Evolutionary conservation across 306 rosid species (phyloP).

Genomic region (Purshia tridentata): DNA sequence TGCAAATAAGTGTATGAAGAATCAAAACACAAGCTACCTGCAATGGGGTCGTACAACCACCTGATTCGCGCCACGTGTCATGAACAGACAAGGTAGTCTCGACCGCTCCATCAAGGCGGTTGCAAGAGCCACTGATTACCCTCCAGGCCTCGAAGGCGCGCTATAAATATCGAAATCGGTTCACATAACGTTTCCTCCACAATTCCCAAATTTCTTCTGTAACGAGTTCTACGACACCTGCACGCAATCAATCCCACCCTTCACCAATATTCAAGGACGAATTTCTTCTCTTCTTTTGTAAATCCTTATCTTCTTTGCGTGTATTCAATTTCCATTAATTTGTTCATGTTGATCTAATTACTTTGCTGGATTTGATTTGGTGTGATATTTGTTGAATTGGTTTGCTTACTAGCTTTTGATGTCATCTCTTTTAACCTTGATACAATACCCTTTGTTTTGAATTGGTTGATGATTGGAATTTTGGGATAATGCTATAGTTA

Average conservation of each 20-base stretch:
- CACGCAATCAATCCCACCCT: neutral
- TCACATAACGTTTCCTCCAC: neutral
- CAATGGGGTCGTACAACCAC: neutral
- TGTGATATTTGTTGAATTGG: constrained; percentile 19
- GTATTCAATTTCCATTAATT: neutral
- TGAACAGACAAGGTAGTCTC: neutral
- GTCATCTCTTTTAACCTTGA: neutral
- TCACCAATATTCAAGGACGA: constrained; percentile 4
- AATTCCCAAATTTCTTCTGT: neutral
- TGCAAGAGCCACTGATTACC: constrained; percentile 11
- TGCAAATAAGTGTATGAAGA: neutral
- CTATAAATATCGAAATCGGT: neutral
- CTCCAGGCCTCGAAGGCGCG: neutral
- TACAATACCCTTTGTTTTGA: neutral
- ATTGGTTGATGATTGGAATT: neutral
- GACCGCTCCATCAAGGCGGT: constrained; percentile 18
- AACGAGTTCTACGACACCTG: neutral
- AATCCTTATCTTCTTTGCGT: constrained; percentile 7
- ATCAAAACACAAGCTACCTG: neutral
- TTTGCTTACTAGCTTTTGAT: neutral
- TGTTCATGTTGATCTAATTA: constrained; percentile 13
- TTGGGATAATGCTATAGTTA: neutral
- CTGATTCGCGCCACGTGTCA: neutral
- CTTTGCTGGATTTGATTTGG: neutral
- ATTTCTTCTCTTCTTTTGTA: constrained; percentile 11